phyloP scores from a whole-genome alignment of 2,329 filamentous ascomycete species.

The Diaporthe aspalathi region DNA sequence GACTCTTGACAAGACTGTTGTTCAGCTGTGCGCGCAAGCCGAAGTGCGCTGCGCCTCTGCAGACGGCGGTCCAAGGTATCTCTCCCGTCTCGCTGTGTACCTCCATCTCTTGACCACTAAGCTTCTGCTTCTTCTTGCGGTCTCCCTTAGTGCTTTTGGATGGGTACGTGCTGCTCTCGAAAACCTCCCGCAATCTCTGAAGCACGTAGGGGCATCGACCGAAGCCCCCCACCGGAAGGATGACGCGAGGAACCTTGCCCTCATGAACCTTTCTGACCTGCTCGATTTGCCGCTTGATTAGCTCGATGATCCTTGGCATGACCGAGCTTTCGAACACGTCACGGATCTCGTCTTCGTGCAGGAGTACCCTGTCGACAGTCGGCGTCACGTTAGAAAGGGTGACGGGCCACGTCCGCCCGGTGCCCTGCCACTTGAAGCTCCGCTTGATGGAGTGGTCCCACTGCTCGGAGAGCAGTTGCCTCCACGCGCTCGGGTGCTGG shows the following conservation, averaged over 20 bases:
- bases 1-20: not conserved
- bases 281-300: not conserved
- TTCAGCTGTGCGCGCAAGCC: not conserved
- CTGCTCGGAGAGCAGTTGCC: not conserved
- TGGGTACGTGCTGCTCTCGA: accelerated
- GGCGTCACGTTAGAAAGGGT: not conserved
- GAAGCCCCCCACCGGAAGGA: not conserved
- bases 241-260: not conserved
- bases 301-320: not conserved
- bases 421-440: not conserved
- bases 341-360: not conserved
- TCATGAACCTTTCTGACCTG: not conserved
- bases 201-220: not conserved
- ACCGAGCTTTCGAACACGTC: not conserved
- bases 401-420: not conserved
- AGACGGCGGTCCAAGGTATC: not conserved
- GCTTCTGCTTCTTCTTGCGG: not conserved
- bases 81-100: not conserved
- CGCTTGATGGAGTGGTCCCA: not conserved
- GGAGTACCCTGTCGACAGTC: not conserved
- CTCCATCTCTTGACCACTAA: not conserved
- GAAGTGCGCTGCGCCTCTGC: not conserved
- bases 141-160: not conserved
- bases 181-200: not conserved
- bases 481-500: not conserved